Evolutionary conservation across 2,329 filamentous ascomycete genomes (phyloP).

Genomic region (Hymenoscyphus infarciens): DNA sequence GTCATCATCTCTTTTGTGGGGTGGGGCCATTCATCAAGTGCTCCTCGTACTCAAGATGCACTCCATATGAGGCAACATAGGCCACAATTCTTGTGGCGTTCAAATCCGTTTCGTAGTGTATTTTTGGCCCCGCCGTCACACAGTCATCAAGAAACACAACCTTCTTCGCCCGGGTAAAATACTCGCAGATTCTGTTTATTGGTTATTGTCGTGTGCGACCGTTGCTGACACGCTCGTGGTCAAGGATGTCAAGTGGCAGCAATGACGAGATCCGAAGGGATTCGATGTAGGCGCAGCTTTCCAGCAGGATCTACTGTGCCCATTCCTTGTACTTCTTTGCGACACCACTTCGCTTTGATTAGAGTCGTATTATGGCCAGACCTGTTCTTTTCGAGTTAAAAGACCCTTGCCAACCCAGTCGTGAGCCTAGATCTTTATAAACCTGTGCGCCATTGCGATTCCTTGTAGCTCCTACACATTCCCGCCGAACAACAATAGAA

Average conservation of each 20-base stretch:
- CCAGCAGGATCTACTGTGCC: constrained; percentile 7
- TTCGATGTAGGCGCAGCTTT: constrained; percentile 7
- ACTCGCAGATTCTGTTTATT: background rate
- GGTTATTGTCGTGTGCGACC: background rate
- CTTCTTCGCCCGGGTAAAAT: background rate
- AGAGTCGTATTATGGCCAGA: background rate
- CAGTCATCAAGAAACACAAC: background rate
- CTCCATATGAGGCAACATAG: background rate
- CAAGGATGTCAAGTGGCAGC: background rate
- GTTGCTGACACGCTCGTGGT: background rate
- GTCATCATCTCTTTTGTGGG: background rate
- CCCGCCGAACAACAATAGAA: constrained; percentile 5
- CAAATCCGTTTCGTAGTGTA: background rate
- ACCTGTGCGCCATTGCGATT: background rate
- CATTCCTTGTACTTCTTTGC: constrained; percentile 1
- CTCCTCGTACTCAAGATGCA: background rate
- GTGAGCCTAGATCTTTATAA: background rate
- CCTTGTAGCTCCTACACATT: constrained; percentile 4
- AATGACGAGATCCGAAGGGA: constrained; percentile 8
- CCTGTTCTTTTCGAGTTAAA: background rate
- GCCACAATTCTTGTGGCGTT: background rate
- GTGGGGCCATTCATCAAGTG: background rate
- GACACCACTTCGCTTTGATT: background rate
- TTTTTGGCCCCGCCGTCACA: background rate
- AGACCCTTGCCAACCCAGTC: background rate